phyloP scores from a whole-genome alignment of 805 yeast species.

The Kodamaea sagamina region DNA sequence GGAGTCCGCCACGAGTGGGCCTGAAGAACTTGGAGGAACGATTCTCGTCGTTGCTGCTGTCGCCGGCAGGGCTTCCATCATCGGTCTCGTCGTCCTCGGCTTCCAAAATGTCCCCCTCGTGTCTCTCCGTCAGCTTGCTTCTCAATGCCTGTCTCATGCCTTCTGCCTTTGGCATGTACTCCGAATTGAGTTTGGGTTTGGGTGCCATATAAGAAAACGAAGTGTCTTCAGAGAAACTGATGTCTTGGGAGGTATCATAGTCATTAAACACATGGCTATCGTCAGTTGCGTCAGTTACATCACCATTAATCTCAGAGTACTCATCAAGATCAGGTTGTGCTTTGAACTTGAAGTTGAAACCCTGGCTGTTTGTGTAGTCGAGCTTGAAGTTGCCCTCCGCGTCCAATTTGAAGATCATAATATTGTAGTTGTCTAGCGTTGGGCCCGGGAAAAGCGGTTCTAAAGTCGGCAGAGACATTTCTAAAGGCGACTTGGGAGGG shows the following conservation, averaged over 20 bases:
- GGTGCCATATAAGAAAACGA: neutral
- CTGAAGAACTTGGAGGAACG: neutral
- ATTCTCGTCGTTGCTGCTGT: conserved; percentile 1
- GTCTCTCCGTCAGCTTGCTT: conserved; percentile 3
- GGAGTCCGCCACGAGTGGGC: conserved; percentile 2
- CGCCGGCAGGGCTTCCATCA: neutral
- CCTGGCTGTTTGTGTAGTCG: conserved; percentile 52
- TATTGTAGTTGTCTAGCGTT: conserved; percentile 36
- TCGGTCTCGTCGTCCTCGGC: conserved; percentile 8
- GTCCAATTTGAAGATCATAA: conserved; percentile 44
- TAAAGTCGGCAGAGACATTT: conserved; percentile 1
- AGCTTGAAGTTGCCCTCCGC: conserved; percentile 50
- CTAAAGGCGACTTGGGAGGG: conserved; percentile 4
- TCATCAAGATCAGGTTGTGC: conserved; percentile 3
- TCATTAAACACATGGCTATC: conserved; percentile 5
- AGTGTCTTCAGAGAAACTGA: neutral
- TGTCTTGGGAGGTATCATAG: conserved; percentile 9
- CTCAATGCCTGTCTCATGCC: conserved; percentile 5
- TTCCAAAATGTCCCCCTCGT: conserved; percentile 11
- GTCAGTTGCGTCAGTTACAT: neutral
- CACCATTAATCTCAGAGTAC: neutral
- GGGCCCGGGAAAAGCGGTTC: neutral
- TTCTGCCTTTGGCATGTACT: conserved; percentile 3
- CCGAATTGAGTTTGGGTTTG: neutral
- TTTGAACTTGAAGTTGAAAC: conserved; percentile 64